Evolutionary conservation across 441 rosid genomes (phyloP), one percentile per base, ranked within the genome.

Genomic region (Adansonia gregorii): DNA sequence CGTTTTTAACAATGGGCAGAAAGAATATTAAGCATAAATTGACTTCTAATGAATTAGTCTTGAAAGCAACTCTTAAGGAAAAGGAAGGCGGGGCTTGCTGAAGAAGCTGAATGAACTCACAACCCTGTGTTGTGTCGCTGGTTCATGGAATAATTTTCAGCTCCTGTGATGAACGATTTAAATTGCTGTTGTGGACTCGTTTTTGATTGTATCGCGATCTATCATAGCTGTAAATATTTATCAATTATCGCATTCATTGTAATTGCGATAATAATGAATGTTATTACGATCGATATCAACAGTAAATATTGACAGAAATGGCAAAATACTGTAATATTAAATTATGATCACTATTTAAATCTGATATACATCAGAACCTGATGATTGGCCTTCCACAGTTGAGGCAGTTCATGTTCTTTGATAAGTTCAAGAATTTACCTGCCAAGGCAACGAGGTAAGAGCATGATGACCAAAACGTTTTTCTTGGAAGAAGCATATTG

Each of bases 41-140:
- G 78, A 90, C 91, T 56, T 27, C 83, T 4, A 84, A 90, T 24
- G 87, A 79, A 35, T 67, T 93, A 0, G 79, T 63, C 11, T 80
- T 94, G 60, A 89, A 85, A 78, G 82, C 79, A 22, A 87, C 90
- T 14, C 90, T 24, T 89, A 76, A 80, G 82, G 35, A 90, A 89
- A 83, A 85, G 94, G 61, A 89, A 81, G 83, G 83, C 77, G 9
- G 93, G 93, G 63, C 72, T 31, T 93, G 69, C 20, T 88, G 54
- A 93, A 90, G 79, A 91, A 93, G 83, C 79, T 89, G 43, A 72
- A 69, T 0, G 94, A 91, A 60, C 78, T 93, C n/a, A 83, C 85
- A 54, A 90, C 91, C 58, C 88, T 93, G 0, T 93, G 91, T n/a
- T 94, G 88, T 12, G 73, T 93, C 61, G 67, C 69, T 0, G 91